Percentiles rank a stretch among this genome's conserved stretches.
Conservation (phyloP, 2,329 filamentous ascomycete genomes). For the Fusarium oxysporum region DNA sequence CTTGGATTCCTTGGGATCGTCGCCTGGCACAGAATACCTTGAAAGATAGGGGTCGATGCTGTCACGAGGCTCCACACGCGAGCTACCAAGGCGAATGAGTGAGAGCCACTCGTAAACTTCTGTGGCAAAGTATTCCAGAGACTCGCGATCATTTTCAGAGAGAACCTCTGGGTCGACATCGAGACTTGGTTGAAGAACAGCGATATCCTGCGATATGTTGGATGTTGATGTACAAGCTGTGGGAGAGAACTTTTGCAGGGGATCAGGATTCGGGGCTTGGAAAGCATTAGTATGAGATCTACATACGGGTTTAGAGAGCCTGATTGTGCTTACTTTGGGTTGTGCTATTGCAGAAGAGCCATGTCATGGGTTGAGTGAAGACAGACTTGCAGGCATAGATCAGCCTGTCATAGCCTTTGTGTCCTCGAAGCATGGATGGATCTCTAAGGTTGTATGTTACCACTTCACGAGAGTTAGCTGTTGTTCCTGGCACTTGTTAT, state of each 20-base stretch:
- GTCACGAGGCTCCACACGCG: slow-evolving; percentile 69
- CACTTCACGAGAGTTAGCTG: slow-evolving; percentile 61
- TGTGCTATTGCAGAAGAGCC: slow-evolving; percentile 79
- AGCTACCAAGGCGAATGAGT: slow-evolving; percentile 73
- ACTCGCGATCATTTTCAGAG: slow-evolving; percentile 54
- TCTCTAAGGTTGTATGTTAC: slow-evolving; percentile 81
- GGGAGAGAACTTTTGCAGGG: slow-evolving; percentile 60
- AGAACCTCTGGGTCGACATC: slow-evolving; percentile 45
- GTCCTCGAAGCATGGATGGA: slow-evolving; percentile 83
- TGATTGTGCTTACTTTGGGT: slow-evolving; percentile 38
- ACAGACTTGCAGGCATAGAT: slow-evolving; percentile 84
- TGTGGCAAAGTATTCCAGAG: slow-evolving; percentile 71
- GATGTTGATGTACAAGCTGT: slow-evolving; percentile 53
- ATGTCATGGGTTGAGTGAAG: slow-evolving; percentile 73
- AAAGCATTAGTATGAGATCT: slow-evolving; percentile 37
- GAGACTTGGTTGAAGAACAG: slow-evolving; percentile 42
- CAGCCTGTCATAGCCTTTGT: slow-evolving; percentile 83
- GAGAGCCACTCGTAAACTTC: slow-evolving; percentile 81
- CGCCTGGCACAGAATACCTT: slow-evolving; percentile 70
- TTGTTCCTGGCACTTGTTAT: background rate
- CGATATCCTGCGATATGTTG: slow-evolving; percentile 27
- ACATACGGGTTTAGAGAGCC: slow-evolving; percentile 3
- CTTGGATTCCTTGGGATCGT: slow-evolving; percentile 42
- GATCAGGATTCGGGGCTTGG: slow-evolving; percentile 62
- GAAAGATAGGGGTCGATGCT: slow-evolving; percentile 75